These are phyloP conservation scores for Cercophora sp. DNA, from an alignment of 495 filamentous ascomycete species.

Conservation along the genomic window DNA sequence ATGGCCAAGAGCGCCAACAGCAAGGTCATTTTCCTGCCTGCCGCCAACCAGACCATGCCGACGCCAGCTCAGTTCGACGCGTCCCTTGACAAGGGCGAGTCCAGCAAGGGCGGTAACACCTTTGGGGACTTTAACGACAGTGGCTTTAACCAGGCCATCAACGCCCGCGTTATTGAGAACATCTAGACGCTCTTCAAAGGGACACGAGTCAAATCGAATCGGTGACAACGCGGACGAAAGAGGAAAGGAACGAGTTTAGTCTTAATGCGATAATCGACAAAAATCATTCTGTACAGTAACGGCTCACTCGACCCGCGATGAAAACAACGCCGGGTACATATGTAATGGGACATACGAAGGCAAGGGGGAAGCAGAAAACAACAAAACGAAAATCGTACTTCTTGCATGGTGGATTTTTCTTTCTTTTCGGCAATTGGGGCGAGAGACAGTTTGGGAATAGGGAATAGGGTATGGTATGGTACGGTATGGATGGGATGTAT, in stretches of 20 bases:
- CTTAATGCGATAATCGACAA: conserved; percentile 8
- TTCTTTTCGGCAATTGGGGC: no score
- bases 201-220: no score
- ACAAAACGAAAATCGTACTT: background rate
- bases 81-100: conserved; percentile 17
- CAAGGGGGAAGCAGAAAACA: background rate
- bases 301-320: background rate
- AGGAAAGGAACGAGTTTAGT: no score
- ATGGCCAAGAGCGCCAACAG: conserved; percentile 95
- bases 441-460: no score
- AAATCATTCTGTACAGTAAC: conserved; percentile 6
- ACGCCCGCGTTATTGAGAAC: conserved; percentile 79
- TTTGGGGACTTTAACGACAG: conserved; percentile 15
- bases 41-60: conserved; percentile 60
- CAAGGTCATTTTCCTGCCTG: conserved; percentile 96
- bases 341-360: background rate
- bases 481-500: no score
- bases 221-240: no score
- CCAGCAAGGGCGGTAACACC: conserved; percentile 10
- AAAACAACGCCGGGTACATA: background rate
- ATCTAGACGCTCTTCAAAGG: no score
- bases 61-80: conserved; percentile 37
- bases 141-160: conserved; percentile 78
- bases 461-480: no score
- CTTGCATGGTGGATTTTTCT: background rate